These are phyloP conservation scores for Ceratobasidium sp. DNA, from an alignment of 1,284 basidiomycete species.

Conservation along the genomic window DNA sequence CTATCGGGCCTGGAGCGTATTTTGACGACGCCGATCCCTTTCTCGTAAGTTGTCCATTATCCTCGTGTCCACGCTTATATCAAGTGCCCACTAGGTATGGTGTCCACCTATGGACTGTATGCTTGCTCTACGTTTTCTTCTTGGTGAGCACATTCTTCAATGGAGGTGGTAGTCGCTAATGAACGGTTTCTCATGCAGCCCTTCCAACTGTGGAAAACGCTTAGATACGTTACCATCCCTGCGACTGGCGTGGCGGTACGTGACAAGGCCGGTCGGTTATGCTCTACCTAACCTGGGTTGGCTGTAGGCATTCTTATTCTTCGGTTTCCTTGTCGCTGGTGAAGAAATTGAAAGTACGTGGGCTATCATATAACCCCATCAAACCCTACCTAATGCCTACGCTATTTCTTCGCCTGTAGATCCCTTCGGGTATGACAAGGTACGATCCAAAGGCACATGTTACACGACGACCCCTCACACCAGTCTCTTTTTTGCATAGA, in stretches of 20 bases:
- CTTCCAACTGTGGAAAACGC: slow-evolving; percentile 70
- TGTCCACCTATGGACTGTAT: slow-evolving; percentile 72
- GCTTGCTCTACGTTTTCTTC: slow-evolving; percentile 62
- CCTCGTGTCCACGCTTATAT: slow-evolving; percentile 13
- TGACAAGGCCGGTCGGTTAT: neutral
- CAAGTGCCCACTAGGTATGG: slow-evolving; percentile 63
- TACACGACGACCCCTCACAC: too few species aligned
- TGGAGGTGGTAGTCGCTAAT: neutral
- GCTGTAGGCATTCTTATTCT: slow-evolving; percentile 55
- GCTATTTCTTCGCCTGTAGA: slow-evolving; percentile 51
- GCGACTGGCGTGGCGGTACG: slow-evolving; percentile 50
- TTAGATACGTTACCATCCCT: slow-evolving; percentile 75
- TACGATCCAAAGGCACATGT: neutral
- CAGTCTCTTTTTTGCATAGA: slow-evolving; percentile 29
- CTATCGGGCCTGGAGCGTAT: slow-evolving; percentile 79
- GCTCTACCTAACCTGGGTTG: slow-evolving; percentile 13
- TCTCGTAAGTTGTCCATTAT: slow-evolving; percentile 63
- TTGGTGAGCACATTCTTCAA: slow-evolving; percentile 56
- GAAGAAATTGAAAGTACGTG: slow-evolving; percentile 47
- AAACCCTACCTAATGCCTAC: neutral
- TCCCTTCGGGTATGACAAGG: slow-evolving; percentile 56
- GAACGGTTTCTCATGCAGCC: slow-evolving; percentile 58
- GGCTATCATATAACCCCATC: neutral
- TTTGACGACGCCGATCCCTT: slow-evolving; percentile 81
- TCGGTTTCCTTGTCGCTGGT: slow-evolving; percentile 55